Conservation (phyloP, 805 yeast genomes). For the Candida cerambycidarum region DNA sequence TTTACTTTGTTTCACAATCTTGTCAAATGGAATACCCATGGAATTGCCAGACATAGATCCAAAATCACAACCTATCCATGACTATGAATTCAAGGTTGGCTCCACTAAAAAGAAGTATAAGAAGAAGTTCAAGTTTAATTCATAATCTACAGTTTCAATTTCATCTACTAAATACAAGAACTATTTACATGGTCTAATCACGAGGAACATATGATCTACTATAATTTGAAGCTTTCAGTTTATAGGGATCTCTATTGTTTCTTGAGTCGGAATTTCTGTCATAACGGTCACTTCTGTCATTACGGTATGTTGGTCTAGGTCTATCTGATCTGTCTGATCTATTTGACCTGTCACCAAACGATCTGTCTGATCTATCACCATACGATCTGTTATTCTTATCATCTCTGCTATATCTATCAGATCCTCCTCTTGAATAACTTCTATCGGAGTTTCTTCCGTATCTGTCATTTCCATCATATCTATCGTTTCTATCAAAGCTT, state of each 20-base stretch:
- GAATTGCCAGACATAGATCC: constrained; percentile 7
- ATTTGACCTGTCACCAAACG: too few relatives aligned
- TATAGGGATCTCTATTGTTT: not conserved
- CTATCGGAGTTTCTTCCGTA: constrained; percentile 14
- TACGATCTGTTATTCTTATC: too few relatives aligned
- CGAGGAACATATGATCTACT: not conserved
- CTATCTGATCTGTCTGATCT: too few relatives aligned
- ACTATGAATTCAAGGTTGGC: constrained; percentile 14
- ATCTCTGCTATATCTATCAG: too few relatives aligned
- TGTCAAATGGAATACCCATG: constrained; percentile 14
- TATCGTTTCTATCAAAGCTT: not conserved
- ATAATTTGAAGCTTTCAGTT: not conserved
- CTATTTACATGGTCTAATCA: constrained; percentile 2
- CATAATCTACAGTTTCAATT: too few relatives aligned
- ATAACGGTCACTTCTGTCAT: too few relatives aligned
- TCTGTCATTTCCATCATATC: constrained; percentile 14
- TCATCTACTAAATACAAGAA: constrained; percentile 3
- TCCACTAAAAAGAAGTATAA: constrained; percentile 15
- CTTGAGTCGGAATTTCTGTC: not conserved
- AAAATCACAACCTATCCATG: not conserved
- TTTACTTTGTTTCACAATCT: constrained; percentile 8
- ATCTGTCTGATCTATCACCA: too few relatives aligned
- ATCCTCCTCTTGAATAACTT: not conserved
- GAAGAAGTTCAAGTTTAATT: constrained; percentile 9
- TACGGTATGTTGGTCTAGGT: too few relatives aligned